Evolutionary conservation across 257 asterid species (phyloP).

Genomic region (Nicotiana noctiflora): DNA sequence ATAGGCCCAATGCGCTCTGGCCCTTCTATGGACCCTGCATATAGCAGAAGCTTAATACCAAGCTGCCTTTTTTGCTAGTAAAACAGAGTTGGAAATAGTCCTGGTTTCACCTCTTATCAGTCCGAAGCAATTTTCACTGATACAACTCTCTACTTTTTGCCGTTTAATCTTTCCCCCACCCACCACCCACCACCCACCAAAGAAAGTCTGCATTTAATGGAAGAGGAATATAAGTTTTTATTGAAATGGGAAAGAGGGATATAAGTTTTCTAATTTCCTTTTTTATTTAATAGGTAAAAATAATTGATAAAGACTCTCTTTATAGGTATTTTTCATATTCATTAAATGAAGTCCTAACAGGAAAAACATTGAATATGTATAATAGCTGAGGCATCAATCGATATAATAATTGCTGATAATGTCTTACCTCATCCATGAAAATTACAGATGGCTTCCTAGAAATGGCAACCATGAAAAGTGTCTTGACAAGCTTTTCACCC

Average conservation of each 20-base stretch:
- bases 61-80: background rate
- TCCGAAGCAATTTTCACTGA: background rate
- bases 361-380: background rate
- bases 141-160: background rate
- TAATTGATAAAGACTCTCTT: background rate
- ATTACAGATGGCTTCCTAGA: constrained; percentile 95
- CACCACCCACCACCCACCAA: too few species aligned
- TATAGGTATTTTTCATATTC: background rate
- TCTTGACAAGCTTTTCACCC: constrained; percentile 96
- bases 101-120: background rate
- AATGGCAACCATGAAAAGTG: constrained; percentile 89
- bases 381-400: constrained; percentile 8
- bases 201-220: background rate
- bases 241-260: background rate
- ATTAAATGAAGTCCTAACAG: background rate
- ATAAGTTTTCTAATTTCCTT: background rate
- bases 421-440: constrained; percentile 92
- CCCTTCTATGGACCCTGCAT: background rate
- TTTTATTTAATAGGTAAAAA: background rate
- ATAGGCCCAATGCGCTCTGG: background rate
- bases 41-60: background rate
- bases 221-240: background rate
- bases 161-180: background rate
- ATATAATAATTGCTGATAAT: background rate
- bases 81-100: background rate